Percentiles rank a stretch among this genome's conserved stretches.
Evolutionary conservation across 2,329 filamentous ascomycete genomes (phyloP).

Genomic region (Phialemonium atrogriseum): DNA sequence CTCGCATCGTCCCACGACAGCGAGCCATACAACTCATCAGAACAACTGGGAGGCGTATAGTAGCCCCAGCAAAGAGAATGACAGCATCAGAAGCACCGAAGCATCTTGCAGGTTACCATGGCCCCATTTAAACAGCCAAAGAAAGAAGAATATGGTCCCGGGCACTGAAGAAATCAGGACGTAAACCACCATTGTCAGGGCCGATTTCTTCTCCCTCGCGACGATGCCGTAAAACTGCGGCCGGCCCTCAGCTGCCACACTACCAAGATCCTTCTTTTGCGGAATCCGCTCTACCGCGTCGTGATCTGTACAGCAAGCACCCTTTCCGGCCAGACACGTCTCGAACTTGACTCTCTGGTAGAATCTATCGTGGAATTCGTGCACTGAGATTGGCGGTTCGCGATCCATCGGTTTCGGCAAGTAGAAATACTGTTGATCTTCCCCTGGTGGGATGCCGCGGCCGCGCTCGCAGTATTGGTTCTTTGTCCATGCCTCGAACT

Average conservation of each 20-base stretch:
- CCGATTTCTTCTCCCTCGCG: not conserved
- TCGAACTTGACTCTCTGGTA: not conserved
- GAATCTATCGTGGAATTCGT: not conserved
- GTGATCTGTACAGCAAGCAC: not conserved
- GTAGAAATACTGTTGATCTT: not conserved
- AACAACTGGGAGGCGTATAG: not conserved
- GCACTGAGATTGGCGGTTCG: not conserved
- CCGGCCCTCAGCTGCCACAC: not conserved
- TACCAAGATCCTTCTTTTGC: not conserved
- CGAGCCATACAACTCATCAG: too few relatives aligned
- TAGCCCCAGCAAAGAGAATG: not conserved
- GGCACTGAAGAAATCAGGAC: not conserved
- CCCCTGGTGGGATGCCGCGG: not conserved
- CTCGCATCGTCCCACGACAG: too few relatives aligned
- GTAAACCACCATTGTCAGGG: not conserved
- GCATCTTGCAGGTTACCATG: not conserved
- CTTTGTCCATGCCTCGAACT: not conserved
- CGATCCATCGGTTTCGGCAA: not conserved
- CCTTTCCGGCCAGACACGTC: not conserved
- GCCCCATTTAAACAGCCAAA: slow-evolving; percentile 1
- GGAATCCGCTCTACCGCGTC: not conserved
- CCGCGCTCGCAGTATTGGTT: not conserved
- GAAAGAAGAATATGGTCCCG: not conserved
- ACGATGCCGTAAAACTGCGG: slow-evolving; percentile 1
- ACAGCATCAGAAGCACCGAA: not conserved